phyloP scores from a whole-genome alignment of 2,329 filamentous ascomycete species.

The Daldinia sp. region DNA sequence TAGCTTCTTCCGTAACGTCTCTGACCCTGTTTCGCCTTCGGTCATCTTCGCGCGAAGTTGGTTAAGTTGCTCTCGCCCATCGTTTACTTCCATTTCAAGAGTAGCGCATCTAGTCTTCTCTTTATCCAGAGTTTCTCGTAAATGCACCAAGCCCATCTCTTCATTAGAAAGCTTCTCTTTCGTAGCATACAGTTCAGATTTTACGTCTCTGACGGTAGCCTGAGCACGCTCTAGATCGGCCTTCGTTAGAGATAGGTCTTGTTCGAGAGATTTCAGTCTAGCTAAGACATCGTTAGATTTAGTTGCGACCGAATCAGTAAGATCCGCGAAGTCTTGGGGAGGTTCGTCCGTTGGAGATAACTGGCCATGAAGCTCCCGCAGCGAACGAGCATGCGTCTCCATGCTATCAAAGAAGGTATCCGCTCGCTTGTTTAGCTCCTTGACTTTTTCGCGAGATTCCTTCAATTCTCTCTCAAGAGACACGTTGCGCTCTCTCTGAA shows the following conservation, averaged over 20 bases:
- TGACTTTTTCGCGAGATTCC: constrained; percentile 61
- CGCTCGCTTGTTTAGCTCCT: constrained; percentile 59
- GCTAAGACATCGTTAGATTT: constrained; percentile 66
- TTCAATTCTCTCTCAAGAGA: constrained; percentile 66
- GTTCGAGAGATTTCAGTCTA: constrained; percentile 67
- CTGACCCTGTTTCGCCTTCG: constrained; percentile 84
- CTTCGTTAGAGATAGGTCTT: constrained; percentile 65
- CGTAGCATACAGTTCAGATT: constrained; percentile 63
- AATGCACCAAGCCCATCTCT: constrained; percentile 59
- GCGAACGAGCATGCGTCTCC: constrained; percentile 59
- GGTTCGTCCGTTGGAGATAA: constrained; percentile 61
- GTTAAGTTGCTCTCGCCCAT: constrained; percentile 74
- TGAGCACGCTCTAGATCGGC: constrained; percentile 70
- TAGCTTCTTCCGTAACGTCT: constrained; percentile 76
- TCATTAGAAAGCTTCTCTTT: constrained; percentile 61
- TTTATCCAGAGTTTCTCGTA: constrained; percentile 62
- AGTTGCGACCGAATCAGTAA: constrained; percentile 67
- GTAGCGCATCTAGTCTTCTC: constrained; percentile 63
- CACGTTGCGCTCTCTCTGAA: constrained; percentile 67
- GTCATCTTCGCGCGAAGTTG: constrained; percentile 75
- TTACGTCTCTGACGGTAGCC: constrained; percentile 61
- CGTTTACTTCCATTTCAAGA: constrained; percentile 65
- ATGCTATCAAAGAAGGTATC: constrained; percentile 60
- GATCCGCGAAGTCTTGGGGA: constrained; percentile 64
- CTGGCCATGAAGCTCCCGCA: constrained; percentile 67